A percentile compares a stretch with the other conserved stretches of the same genome.
Conservation (phyloP, 208 protist genomes). For the Trypanosoma cruzi region DNA sequence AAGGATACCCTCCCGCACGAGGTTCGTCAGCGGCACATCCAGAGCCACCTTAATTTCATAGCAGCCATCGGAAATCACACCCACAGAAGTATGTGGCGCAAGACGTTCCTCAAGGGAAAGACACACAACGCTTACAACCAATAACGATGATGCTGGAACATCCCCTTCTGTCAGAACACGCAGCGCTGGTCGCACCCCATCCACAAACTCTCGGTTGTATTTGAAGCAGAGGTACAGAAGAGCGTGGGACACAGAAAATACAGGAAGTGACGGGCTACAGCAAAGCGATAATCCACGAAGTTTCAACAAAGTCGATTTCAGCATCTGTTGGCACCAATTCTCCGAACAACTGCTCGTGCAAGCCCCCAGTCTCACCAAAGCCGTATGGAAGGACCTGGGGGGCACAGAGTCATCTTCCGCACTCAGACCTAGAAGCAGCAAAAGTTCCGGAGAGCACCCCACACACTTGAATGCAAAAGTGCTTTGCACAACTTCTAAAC, state of each 20-base stretch:
- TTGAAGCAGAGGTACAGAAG: constrained; percentile 51
- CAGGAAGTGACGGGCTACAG: constrained; percentile 12
- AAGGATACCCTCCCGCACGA: constrained; percentile 62
- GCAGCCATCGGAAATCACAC: constrained; percentile 71
- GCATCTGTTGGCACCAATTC: constrained; percentile 55
- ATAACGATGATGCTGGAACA: constrained; percentile 53
- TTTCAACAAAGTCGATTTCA: constrained; percentile 48
- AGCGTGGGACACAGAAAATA: constrained; percentile 25
- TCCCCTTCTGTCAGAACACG: constrained; percentile 76
- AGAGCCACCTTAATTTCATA: constrained; percentile 69
- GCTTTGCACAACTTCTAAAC: constrained; percentile 14
- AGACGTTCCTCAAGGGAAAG: constrained; percentile 37
- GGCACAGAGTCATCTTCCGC: constrained; percentile 20
- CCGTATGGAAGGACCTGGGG: constrained; percentile 37
- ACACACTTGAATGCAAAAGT: constrained; percentile 27
- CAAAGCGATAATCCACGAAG: constrained; percentile 22
- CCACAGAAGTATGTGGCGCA: constrained; percentile 54
- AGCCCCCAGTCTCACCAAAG: constrained; percentile 55
- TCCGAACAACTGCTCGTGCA: constrained; percentile 35
- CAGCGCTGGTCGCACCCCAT: constrained; percentile 57
- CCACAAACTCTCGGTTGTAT: constrained; percentile 85
- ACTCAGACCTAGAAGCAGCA: constrained; percentile 19
- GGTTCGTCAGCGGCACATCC: constrained; percentile 74
- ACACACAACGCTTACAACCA: constrained; percentile 51
- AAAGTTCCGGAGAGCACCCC: constrained; percentile 21